These are phyloP conservation scores for Selaginella tamariscina DNA, from an alignment of 75 land plant species.

Conservation along the genomic window DNA sequence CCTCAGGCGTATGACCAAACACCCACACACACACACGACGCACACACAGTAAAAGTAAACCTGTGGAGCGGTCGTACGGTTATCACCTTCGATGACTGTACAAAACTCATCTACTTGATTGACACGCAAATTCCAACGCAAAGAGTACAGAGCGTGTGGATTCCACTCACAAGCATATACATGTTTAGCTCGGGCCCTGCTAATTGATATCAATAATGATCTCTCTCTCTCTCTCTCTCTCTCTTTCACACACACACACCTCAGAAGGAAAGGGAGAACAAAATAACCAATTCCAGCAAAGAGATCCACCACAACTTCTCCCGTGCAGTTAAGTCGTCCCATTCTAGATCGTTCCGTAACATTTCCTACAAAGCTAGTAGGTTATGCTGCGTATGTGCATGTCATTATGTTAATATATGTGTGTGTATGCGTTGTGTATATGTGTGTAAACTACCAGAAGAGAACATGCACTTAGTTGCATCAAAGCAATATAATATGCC, in stretches of 20 bases:
- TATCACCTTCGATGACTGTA: constrained; percentile 81
- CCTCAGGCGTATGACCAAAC: not conserved
- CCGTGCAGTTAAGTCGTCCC: constrained; percentile 42
- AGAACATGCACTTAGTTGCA: constrained; percentile 95
- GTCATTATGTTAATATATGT: too few relatives aligned
- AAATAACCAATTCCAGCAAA: constrained; percentile 97
- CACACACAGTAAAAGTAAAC: constrained; percentile 22
- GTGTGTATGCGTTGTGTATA: too few relatives aligned
- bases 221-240: too few relatives aligned
- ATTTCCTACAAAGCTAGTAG: too few relatives aligned
- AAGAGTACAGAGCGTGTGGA: constrained; percentile 64
- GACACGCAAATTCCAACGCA: constrained; percentile 47
- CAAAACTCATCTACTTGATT: constrained; percentile 62
- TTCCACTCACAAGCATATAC: constrained; percentile 99
- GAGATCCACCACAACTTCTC: constrained; percentile 69
- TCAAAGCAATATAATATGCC: constrained; percentile 82
- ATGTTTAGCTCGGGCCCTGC: constrained; percentile 60
- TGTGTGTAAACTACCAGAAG: too few relatives aligned
- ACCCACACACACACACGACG: not conserved
- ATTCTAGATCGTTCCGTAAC: constrained; percentile 79
- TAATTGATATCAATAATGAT: too few relatives aligned
- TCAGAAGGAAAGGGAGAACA: constrained; percentile 65
- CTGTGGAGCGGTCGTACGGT: constrained; percentile 55
- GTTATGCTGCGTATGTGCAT: too few relatives aligned
- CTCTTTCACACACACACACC: constrained; percentile 37